A percentile compares a stretch with the other conserved stretches of the same genome.
Conservation (phyloP, 176 grass and related monocot species). For the Carex pumila region DNA sequence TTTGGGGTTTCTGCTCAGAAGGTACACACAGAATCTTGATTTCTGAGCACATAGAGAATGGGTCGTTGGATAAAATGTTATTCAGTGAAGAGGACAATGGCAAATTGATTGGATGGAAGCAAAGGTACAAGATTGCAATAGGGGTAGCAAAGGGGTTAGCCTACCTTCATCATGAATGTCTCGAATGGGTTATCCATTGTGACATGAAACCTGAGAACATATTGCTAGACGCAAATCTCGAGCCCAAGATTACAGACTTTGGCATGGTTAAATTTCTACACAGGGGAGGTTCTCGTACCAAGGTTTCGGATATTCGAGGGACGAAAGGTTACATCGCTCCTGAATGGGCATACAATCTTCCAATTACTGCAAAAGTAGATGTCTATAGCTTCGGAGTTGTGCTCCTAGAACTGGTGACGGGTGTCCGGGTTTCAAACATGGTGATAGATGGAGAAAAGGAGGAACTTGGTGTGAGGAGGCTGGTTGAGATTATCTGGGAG, state of each 20-base stretch:
- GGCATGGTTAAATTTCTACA: conserved; percentile 26
- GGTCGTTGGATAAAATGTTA: conserved; percentile 26
- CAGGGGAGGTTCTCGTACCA: conserved; percentile 15
- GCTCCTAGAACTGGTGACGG: conserved; percentile 47
- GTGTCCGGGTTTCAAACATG: conserved; percentile 31
- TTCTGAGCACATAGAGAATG: conserved; percentile 20
- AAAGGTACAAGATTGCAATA: conserved; percentile 29
- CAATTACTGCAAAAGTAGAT: conserved; percentile 61
- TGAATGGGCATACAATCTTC: conserved; percentile 33
- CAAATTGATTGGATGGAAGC: conserved; percentile 16
- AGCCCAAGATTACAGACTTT: conserved; percentile 31
- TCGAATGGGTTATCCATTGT: conserved; percentile 38
- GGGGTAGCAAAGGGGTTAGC: conserved; percentile 24
- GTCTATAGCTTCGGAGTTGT: conserved; percentile 64
- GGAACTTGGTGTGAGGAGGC: neutral
- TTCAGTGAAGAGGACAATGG: neutral
- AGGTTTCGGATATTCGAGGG: conserved; percentile 26
- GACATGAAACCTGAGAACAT: conserved; percentile 37
- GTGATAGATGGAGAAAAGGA: neutral
- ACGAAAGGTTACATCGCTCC: conserved; percentile 57
- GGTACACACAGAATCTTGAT: conserved; percentile 13
- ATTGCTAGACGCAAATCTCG: conserved; percentile 19
- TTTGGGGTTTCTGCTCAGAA: conserved; percentile 17
- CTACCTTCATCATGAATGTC: conserved; percentile 36
- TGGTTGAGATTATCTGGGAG: conserved; percentile 13